Evolutionary conservation across 192 early-diverging fungal species (phyloP).

Genomic region (Rhizoclosmatium globosum): DNA sequence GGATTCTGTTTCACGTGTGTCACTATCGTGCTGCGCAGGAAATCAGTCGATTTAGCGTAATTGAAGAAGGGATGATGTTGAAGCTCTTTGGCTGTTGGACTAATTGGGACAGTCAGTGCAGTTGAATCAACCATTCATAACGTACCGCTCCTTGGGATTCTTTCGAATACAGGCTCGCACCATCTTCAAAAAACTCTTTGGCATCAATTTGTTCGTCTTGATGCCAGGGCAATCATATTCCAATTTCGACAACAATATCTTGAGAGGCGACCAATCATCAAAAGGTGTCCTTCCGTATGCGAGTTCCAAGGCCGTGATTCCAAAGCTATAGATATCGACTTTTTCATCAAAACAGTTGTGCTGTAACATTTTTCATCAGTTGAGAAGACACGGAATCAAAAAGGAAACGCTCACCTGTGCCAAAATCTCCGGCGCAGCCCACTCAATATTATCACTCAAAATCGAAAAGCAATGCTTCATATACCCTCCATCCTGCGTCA

Average conservation of each 20-base stretch:
- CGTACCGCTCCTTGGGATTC: constrained; percentile 48
- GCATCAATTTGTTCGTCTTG: constrained; percentile 44
- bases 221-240: constrained; percentile 60
- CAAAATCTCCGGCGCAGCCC: constrained; percentile 69
- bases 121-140: too few relatives aligned
- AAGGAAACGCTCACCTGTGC: constrained; percentile 49
- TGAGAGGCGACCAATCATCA: constrained; percentile 54
- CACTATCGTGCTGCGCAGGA: constrained; percentile 11
- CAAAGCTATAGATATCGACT: constrained; percentile 67
- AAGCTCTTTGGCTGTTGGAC: constrained; percentile 48
- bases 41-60: constrained; percentile 22
- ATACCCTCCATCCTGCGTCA: constrained; percentile 53
- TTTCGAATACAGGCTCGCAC: constrained; percentile 51
- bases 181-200: constrained; percentile 49
- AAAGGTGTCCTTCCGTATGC: constrained; percentile 63
- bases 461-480: constrained; percentile 57
- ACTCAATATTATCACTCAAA: constrained; percentile 66
- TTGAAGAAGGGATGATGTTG: constrained; percentile 52
- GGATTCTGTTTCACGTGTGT: constrained; percentile 21
- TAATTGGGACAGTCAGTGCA: background rate
- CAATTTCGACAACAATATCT: constrained; percentile 59
- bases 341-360: constrained; percentile 50
- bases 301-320: constrained; percentile 67
- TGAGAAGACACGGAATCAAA: background rate
- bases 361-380: too few relatives aligned